Evolutionary conservation across 202 grass and related monocot species (phyloP).

Genomic region (Carex arenaria): DNA sequence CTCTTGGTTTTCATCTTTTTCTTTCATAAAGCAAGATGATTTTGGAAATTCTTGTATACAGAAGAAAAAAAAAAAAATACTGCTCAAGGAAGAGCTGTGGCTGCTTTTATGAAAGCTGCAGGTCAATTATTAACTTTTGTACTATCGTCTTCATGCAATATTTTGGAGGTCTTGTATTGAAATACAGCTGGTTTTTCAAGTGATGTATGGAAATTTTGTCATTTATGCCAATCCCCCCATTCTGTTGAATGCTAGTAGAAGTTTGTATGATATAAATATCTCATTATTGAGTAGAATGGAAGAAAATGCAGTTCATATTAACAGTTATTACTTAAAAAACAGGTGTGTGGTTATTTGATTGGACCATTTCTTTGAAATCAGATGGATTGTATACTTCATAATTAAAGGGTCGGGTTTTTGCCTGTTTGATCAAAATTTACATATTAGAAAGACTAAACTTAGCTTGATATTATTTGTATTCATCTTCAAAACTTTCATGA

Average conservation of each 20-base stretch:
- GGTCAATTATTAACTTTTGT: slow-evolving; percentile 12
- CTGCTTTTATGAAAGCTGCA: slow-evolving; percentile 86
- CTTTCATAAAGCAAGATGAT: slow-evolving; percentile 26
- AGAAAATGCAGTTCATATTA: too few relatives aligned
- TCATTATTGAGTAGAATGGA: neutral
- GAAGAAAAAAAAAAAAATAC: slow-evolving; percentile 23
- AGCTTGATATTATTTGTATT: too few relatives aligned
- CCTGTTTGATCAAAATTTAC: too few relatives aligned
- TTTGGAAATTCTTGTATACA: slow-evolving; percentile 34
- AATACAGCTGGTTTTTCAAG: slow-evolving; percentile 10
- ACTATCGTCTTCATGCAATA: slow-evolving; percentile 40
- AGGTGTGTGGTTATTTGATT: neutral
- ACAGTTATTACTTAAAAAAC: neutral
- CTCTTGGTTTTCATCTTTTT: slow-evolving; percentile 9
- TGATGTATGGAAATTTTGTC: slow-evolving; percentile 9
- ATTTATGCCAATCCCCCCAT: neutral
- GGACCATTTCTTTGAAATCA: neutral
- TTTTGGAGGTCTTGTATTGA: slow-evolving; percentile 23
- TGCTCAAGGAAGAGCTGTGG: slow-evolving; percentile 38
- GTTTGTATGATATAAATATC: neutral
- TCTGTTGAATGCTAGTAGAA: neutral
- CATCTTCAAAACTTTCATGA: too few relatives aligned
- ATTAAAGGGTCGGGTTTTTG: too few relatives aligned
- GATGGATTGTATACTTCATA: too few relatives aligned
- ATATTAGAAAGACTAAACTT: too few relatives aligned